Evolutionary conservation across 139 green algal species (phyloP).

Genomic region (Chlamydomonas sp.): DNA sequence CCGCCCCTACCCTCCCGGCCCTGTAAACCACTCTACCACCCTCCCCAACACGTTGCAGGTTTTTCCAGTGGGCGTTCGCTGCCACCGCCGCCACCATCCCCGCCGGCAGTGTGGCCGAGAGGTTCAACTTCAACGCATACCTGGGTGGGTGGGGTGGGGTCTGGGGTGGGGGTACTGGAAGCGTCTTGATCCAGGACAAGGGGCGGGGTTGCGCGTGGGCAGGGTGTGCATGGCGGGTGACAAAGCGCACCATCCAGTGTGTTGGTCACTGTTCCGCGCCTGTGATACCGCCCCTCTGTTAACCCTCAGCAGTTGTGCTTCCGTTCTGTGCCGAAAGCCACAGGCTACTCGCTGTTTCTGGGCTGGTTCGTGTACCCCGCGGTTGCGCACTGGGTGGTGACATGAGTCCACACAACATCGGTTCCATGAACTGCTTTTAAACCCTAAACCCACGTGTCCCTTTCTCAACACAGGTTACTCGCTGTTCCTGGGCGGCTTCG

Average conservation of each 20-base stretch:
- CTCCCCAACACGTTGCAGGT: not conserved
- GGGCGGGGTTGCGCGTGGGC: no score
- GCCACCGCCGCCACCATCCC: constrained; percentile 66
- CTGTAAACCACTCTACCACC: not conserved
- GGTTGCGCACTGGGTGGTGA: constrained; percentile 65
- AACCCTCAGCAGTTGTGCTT: no score
- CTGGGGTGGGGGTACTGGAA: not conserved
- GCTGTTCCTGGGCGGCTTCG: constrained; percentile 62
- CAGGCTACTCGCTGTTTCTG: constrained; percentile 57
- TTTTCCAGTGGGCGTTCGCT: constrained; percentile 70
- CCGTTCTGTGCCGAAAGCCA: no score
- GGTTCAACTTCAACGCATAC: constrained; percentile 60
- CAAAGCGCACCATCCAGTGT: no score
- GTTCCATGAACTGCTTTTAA: not conserved
- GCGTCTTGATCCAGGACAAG: no score
- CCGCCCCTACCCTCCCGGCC: no score
- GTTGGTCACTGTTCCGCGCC: no score
- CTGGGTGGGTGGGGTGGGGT: not conserved
- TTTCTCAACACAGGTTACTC: constrained; percentile 40
- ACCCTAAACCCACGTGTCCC: not conserved
- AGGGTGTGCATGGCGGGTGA: no score
- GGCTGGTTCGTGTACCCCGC: constrained; percentile 75
- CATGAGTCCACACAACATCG: no score
- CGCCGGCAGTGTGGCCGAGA: constrained; percentile 61
- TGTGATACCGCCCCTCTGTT: no score